Percentiles rank a stretch among this genome's conserved stretches.
Evolutionary conservation across 2,329 filamentous ascomycete species (phyloP).

Genomic region (Mycocentrospora acerina): DNA sequence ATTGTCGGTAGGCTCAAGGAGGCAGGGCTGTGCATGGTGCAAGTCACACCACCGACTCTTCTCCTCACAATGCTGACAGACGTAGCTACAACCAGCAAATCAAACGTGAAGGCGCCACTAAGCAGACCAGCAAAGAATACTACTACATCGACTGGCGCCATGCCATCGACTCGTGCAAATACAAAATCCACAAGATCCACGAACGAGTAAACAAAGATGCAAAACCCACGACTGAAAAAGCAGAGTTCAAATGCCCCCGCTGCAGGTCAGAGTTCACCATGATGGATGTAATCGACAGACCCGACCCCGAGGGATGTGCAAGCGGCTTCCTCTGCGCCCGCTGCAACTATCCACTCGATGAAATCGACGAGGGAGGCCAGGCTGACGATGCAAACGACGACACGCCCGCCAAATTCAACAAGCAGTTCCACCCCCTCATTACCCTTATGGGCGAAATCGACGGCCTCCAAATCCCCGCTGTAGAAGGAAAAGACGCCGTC

Average conservation of each 20-base stretch:
- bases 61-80: slow-evolving; percentile 15
- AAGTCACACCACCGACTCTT: slow-evolving; percentile 40
- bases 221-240: slow-evolving; percentile 76
- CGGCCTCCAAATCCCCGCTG: slow-evolving; percentile 68
- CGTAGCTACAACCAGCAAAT: slow-evolving; percentile 71
- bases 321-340: slow-evolving; percentile 77
- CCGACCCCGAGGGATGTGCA: slow-evolving; percentile 57
- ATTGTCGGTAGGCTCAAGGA: slow-evolving; percentile 82
- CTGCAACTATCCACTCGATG: slow-evolving; percentile 63
- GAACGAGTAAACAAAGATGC: slow-evolving; percentile 85
- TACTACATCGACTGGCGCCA: slow-evolving; percentile 96
- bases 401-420: slow-evolving; percentile 60
- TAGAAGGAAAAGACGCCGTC: slow-evolving; percentile 71
- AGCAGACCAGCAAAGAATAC: slow-evolving; percentile 84
- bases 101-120: slow-evolving; percentile 75
- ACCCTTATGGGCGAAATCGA: slow-evolving; percentile 77
- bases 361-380: slow-evolving; percentile 29
- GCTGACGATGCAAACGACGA: slow-evolving; percentile 40
- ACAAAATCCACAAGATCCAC: slow-evolving; percentile 83
- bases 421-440: slow-evolving; percentile 77
- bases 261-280: slow-evolving; percentile 87
- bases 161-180: slow-evolving; percentile 95
- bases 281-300: slow-evolving; percentile 81
- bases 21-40: slow-evolving; percentile 82
- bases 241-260: slow-evolving; percentile 82